Evolutionary conservation across 305 asterid genomes (phyloP).

Genomic region (Withania somnifera): DNA sequence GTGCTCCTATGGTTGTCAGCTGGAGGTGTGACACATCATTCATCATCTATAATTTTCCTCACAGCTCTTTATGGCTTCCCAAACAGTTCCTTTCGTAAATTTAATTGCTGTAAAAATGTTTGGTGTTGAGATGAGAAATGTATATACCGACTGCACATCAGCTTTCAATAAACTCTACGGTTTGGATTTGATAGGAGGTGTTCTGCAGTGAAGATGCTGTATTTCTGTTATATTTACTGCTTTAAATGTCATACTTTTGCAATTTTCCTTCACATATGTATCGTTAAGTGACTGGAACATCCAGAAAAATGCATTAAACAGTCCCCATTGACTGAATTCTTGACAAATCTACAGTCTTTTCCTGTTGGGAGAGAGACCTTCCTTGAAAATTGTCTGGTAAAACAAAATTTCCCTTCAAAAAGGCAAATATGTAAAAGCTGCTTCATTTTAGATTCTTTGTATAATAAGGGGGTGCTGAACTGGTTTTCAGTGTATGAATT

Average conservation of each 20-base stretch:
- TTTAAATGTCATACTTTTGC: neutral
- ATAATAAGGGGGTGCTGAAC: neutral
- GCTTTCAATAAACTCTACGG: neutral
- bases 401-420: neutral
- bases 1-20: neutral
- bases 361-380: neutral
- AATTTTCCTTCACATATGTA: neutral
- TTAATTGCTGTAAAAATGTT: neutral
- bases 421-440: neutral
- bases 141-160: neutral
- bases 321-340: neutral
- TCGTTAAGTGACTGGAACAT: neutral
- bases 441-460: neutral
- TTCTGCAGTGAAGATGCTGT: neutral
- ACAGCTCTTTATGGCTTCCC: neutral
- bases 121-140: constrained; percentile 1
- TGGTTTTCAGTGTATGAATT: neutral
- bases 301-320: neutral
- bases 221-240: neutral
- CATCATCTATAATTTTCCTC: neutral
- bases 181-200: neutral
- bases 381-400: neutral
- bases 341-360: neutral
- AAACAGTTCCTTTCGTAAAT: neutral
- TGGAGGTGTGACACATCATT: neutral